Base-by-base conservation (phyloP, 495 filamentous ascomycete species). In the Penicilliopsis zonata region DNA sequence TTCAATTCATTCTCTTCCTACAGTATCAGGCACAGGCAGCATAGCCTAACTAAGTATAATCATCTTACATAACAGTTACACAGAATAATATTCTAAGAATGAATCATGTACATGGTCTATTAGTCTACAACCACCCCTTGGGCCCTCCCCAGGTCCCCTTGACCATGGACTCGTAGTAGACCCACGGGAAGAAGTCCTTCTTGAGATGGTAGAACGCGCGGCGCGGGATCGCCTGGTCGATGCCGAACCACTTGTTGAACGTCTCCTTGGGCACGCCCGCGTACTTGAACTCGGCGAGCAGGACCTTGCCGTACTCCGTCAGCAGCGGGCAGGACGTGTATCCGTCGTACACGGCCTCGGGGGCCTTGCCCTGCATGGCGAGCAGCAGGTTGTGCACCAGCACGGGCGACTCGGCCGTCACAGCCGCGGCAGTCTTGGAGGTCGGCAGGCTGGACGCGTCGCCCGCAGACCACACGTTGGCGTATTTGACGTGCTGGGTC, bases 171-270 rank as follows among this genome's bases (percentile, higher is more conserved):
- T 67, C 56, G 12, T 56, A 61, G 43, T 76, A 78, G 28, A 78
- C 74, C 72, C 72, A 76, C 0, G 74, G 74, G 62, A 82, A 82
- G 42, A 82, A 75, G 43, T 78, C 66, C 59, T 79, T 82, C 65
- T 82, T 82, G 31, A 82, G 35, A 34, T 79, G 55, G 30, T 76
- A 82, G 49, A 72, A 82, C 7, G 61, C 41, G 6, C 65, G 53
- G 4, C 67, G 59, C 0, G 77, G 75, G 9, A 37, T 47, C 9
- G 56, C 62, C 54, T 80, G 75, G 42, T 75, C 70, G 26, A 70
- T 59, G 5, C 72, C 74, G 13, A 79, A 52, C 50, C 53, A 61
- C 10, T 52, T 40, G 13, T 47, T 59, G 41, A 81, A 81, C 0
- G 77, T 79, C 65, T 81, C 77, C 59, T 80, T 77, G 3, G 77